Percentiles rank a stretch among this genome's conserved stretches.
Conservation (phyloP, 2,329 filamentous ascomycete genomes). For the Aspergillus bombycis region DNA sequence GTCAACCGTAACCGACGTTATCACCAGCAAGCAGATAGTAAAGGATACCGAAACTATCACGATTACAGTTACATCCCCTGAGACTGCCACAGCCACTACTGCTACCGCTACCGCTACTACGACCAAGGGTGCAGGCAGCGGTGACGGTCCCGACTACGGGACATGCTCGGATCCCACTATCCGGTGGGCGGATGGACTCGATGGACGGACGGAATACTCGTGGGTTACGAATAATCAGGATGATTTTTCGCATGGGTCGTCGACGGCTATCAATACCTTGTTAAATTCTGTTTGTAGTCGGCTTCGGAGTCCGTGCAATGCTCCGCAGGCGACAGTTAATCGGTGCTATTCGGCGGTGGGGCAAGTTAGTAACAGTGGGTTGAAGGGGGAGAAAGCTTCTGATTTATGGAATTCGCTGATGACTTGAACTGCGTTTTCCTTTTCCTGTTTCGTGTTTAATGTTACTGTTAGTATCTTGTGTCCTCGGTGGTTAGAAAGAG, state of each 20-base stretch:
- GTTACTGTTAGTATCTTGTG: not conserved
- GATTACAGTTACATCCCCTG: not conserved
- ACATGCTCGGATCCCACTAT: constrained; percentile 1
- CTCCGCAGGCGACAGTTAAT: constrained; percentile 19
- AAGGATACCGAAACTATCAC: not conserved
- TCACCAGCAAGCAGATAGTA: not conserved
- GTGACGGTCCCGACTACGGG: constrained; percentile 4
- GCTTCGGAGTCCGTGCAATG: constrained; percentile 24
- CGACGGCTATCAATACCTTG: constrained; percentile 14
- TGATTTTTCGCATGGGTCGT: constrained; percentile 18
- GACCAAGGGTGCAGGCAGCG: not conserved
- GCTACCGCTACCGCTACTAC: constrained; percentile 32
- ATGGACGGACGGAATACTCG: constrained; percentile 8
- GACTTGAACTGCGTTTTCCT: constrained; percentile 7
- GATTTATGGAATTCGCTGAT: constrained; percentile 25
- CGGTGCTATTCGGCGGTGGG: constrained; percentile 16
- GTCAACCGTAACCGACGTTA: not conserved
- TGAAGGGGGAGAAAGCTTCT: constrained; percentile 19
- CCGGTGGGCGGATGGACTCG: constrained; percentile 15
- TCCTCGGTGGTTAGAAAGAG: not conserved
- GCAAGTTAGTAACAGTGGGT: constrained; percentile 7
- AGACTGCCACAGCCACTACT: not conserved
- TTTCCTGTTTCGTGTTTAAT: not conserved
- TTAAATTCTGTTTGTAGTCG: constrained; percentile 21
- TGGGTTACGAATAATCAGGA: constrained; percentile 20